Base-by-base conservation (phyloP, 163 green algal genomes). In the Scenedesmus sp. region DNA sequence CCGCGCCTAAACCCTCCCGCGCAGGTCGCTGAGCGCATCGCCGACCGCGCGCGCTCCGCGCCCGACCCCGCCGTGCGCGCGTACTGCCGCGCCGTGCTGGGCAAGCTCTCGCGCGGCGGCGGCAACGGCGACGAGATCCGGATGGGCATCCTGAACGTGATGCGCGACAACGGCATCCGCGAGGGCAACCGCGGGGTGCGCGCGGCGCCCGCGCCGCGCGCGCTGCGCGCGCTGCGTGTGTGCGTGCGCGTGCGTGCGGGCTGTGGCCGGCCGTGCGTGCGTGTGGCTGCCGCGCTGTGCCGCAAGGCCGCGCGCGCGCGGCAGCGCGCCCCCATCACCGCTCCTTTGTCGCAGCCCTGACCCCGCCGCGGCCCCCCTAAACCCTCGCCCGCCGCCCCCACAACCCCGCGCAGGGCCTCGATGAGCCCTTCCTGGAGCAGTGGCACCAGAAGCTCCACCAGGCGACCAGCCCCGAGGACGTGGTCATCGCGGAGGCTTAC, bases 141-240 rank as follows among this genome's bases (percentile, higher is more conserved):
- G 22, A 91, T 95, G 82, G 93, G 92, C 80, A 98, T 98, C 80
- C 87, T 98, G 4, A 86, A 98, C 84, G 94, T 98, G 87, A 96
- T 98, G 92, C 84, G 95, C 18, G 84, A 91, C 50, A 85, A 97
- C 78, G 94, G 94, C 71, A 98, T 98, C 87, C 80, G 82, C 1
- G 92, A 96, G 85, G 93, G 93, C 17, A 89, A 96, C 87, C 80
- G 93, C 29, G 93, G 93, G 76, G 85, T 87, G 44, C 63, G 81
- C 54, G 1, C n/a, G n/a, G n/a, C n/a, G n/a, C n/a, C n/a, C n/a
- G n/a, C n/a, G n/a, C n/a, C n/a, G n/a, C n/a, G n/a, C n/a, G n/a
- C n/a, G n/a, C n/a, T n/a, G n/a, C n/a, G n/a, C n/a, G n/a, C n/a
- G n/a, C n/a, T n/a, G n/a, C n/a, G n/a, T n/a, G n/a, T n/a, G n/a